Percentiles rank a stretch among this genome's conserved stretches.
Conservation (phyloP, 225 moss, liverwort and hornwort species). For the Rhytidiadelphus loreus region DNA sequence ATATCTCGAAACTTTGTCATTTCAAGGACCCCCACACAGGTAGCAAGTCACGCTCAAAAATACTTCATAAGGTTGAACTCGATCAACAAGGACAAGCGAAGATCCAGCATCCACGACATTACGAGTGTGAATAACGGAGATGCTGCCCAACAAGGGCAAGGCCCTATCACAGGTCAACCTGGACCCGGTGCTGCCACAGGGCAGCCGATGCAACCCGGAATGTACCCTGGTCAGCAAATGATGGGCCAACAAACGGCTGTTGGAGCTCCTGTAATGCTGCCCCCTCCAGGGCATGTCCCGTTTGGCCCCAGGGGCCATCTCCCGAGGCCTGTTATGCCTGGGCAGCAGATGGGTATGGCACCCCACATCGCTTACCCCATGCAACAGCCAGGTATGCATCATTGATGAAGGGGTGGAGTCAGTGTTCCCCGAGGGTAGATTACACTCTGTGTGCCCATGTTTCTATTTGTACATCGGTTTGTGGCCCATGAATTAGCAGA, state of each 20-base stretch:
- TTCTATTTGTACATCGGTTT: not conserved
- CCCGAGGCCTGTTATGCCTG: slow-evolving; percentile 4
- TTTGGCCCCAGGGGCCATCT: not conserved
- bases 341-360: slow-evolving; percentile 62
- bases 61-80: slow-evolving; percentile 86
- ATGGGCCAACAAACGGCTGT: not conserved
- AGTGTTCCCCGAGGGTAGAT: not conserved
- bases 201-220: slow-evolving; percentile 34
- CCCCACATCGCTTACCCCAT: slow-evolving; percentile 68
- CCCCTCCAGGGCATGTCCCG: not conserved
- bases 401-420: slow-evolving; percentile 14
- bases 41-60: slow-evolving; percentile 92
- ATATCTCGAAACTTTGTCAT: slow-evolving; percentile 89
- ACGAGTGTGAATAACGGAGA: slow-evolving; percentile 78
- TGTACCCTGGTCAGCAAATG: slow-evolving; percentile 10
- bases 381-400: slow-evolving; percentile 80
- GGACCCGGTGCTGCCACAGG: slow-evolving; percentile 52
- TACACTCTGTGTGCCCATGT: not conserved
- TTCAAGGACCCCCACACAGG: slow-evolving; percentile 87
- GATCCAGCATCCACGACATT: slow-evolving; percentile 90
- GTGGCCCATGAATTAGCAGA: not conserved
- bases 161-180: slow-evolving; percentile 84
- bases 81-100: slow-evolving; percentile 85
- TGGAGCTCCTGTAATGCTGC: slow-evolving; percentile 4
- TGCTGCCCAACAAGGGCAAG: slow-evolving; percentile 53